phyloP scores from a whole-genome alignment of 257 asterid species.

The Ehretia macrophylla region DNA sequence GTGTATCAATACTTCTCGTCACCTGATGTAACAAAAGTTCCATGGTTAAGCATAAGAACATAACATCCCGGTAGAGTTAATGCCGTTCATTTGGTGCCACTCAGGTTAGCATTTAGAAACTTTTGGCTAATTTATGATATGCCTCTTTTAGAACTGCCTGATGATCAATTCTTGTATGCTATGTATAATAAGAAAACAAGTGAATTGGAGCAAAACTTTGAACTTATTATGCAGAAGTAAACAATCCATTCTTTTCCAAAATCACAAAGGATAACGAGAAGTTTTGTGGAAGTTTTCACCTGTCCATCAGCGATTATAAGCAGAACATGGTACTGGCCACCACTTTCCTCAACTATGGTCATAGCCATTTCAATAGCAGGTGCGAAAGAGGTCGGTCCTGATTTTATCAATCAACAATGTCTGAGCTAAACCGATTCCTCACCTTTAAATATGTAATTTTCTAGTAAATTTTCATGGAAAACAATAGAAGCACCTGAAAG shows the following conservation, averaged over 20 bases:
- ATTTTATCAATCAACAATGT: not conserved
- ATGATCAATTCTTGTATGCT: too few species aligned
- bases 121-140: too few species aligned
- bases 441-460: not conserved
- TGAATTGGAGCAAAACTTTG: too few species aligned
- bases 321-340: conserved; percentile 85
- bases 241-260: too few species aligned
- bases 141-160: too few species aligned
- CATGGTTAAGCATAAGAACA: too few species aligned
- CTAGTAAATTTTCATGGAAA: conserved; percentile 2
- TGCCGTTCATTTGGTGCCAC: too few species aligned
- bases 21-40: conserved; percentile 29
- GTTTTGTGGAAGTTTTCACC: conserved; percentile 30
- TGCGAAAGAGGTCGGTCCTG: conserved; percentile 88
- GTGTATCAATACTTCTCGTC: conserved; percentile 75
- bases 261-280: not conserved
- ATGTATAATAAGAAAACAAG: too few species aligned
- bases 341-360: conserved; percentile 70
- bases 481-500: conserved; percentile 56
- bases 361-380: conserved; percentile 81
- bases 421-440: not conserved
- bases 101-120: too few species aligned
- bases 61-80: too few species aligned
- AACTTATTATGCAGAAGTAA: too few species aligned
- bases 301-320: conserved; percentile 89